Evolutionary conservation across 768 basidiomycete genomes (phyloP).

Genomic region (Pulveroboletus sp.): DNA sequence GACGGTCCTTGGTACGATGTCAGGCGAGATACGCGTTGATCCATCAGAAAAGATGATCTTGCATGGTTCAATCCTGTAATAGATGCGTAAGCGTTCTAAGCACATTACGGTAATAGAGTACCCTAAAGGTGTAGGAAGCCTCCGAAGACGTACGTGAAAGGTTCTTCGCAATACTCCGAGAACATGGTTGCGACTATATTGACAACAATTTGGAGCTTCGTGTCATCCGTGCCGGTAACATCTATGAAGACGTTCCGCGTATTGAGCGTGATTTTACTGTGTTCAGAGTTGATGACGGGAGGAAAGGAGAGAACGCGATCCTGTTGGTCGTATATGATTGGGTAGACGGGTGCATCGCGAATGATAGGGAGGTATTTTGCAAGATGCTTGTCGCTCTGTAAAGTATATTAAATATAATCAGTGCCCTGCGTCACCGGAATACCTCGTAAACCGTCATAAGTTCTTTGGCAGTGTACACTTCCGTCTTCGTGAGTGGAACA

Average conservation of each 20-base stretch:
- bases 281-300: slow-evolving; percentile 96
- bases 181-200: slow-evolving; percentile 98
- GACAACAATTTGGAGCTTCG: slow-evolving; percentile 92
- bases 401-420: background rate
- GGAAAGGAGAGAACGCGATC: slow-evolving; percentile 94
- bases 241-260: slow-evolving; percentile 96
- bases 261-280: slow-evolving; percentile 93
- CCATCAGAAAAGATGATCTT: slow-evolving; percentile 79
- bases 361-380: slow-evolving; percentile 88
- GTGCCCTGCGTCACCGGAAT: background rate
- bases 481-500: slow-evolving; percentile 73
- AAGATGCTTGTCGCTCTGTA: slow-evolving; percentile 87
- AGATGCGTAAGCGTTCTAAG: background rate
- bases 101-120: background rate
- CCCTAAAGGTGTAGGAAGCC: background rate
- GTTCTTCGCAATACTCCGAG: slow-evolving; percentile 88
- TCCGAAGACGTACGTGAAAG: slow-evolving; percentile 69
- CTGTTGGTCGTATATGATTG: slow-evolving; percentile 90
- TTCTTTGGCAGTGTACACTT: slow-evolving; percentile 80
- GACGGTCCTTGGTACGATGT: slow-evolving; percentile 68
- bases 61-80: slow-evolving; percentile 84
- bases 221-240: slow-evolving; percentile 93
- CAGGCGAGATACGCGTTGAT: slow-evolving; percentile 68
- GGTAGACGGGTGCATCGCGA: slow-evolving; percentile 92
- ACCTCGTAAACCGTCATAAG: slow-evolving; percentile 95